Evolutionary conservation across 2,329 filamentous ascomycete genomes (phyloP), one percentile per base, ranked within the genome.

Genomic region (Fusarium sp.): DNA sequence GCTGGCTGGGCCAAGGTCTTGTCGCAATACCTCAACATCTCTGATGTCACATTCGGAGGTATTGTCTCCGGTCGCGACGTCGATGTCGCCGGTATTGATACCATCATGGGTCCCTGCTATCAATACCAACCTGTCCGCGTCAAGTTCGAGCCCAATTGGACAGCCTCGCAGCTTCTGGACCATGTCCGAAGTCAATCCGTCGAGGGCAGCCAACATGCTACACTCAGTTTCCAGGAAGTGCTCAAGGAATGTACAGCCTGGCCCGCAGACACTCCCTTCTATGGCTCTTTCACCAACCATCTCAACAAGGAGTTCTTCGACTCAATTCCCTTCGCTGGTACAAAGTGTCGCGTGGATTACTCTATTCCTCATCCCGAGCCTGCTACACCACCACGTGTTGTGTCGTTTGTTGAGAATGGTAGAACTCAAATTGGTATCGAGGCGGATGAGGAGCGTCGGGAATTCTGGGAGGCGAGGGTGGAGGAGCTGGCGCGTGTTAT

Each of bases 51-150:
- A 2, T 77, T 78, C 14, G 75, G 75, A 5, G 66, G 75, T 5
- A 77, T 78, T 30, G 75, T 77, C 1, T 77, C 76, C 6, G 76
- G 76, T 6, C 76, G 76, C 13, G 72, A 71, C 45, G 42, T 76
- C 23, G 64, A 75, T 14, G 41, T 77, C 8, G 6, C 60, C 0
- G 74, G 73, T 7, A 63, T 74, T 33, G 75, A 77, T 20, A 59
- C 60, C 33, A 67, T 77, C 41, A 76, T 78, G 74, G 76, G 76
- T 0, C 75, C 76, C 2, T 78, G 76, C 61, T 78, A 78, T 40
- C 76, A 78, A 27, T 78, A 77, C 64, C 77, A 76, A 50, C 76
- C 76, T 2, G 66, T 78, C 12, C 69, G 76, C n/a, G 75, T 78
- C 60, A 69, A 57, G 45, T 73, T 78, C 9, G 63, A 71, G 40